Conservation (phyloP, 2,329 filamentous ascomycete species). For the Neonectria magnoliae region DNA sequence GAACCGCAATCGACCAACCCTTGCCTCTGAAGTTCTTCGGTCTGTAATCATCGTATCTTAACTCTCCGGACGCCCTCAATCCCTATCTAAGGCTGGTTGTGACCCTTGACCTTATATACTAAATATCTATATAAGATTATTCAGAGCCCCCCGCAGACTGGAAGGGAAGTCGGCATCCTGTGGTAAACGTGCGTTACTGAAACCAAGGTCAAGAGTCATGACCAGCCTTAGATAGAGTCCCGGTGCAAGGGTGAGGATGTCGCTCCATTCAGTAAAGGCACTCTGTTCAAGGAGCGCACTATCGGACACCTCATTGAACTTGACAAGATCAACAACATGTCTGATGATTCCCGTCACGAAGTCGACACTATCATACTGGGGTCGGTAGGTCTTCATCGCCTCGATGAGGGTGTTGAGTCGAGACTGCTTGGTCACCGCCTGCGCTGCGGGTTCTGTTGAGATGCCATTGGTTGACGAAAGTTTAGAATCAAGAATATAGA, state of each 20-base stretch:
- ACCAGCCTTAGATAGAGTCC: background rate
- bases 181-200: background rate
- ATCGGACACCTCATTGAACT: background rate
- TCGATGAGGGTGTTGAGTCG: background rate
- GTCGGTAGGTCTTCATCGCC: conserved; percentile 3
- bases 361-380: background rate
- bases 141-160: conserved; percentile 12
- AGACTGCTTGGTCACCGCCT: background rate
- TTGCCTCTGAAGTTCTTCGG: too few relatives aligned
- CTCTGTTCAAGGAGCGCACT: background rate
- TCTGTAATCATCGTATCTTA: too few relatives aligned
- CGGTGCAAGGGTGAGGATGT: background rate
- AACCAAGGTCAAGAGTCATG: background rate
- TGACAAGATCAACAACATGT: background rate
- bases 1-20: too few relatives aligned
- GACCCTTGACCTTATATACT: too few relatives aligned
- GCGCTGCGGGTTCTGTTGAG: too few relatives aligned
- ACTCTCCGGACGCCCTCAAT: too few relatives aligned
- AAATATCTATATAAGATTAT: too few relatives aligned
- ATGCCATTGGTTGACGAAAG: too few relatives aligned
- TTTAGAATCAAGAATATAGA: background rate
- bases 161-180: background rate
- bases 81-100: too few relatives aligned
- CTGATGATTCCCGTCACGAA: background rate
- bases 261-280: background rate